Conservation (phyloP, 1,139 yeast species). For the Candida anutae region DNA sequence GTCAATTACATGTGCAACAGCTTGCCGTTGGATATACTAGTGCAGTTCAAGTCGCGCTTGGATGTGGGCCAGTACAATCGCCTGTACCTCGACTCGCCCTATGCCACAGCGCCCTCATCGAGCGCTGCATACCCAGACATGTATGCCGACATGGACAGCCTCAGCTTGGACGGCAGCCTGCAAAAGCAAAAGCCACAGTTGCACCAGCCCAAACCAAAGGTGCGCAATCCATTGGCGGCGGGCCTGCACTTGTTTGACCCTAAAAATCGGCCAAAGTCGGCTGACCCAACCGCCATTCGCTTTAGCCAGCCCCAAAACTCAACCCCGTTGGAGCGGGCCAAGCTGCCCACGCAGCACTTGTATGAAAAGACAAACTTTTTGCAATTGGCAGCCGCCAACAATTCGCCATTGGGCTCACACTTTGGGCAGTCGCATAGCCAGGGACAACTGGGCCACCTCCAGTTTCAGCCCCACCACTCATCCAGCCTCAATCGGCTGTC, state of each 20-base stretch:
- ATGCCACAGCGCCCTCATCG: constrained; percentile 1
- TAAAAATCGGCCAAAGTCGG: constrained; percentile 34
- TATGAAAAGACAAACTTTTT: constrained; percentile 38
- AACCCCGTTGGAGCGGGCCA: constrained; percentile 28
- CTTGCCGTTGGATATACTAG: constrained; percentile 42
- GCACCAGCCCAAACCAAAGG: constrained; percentile 36
- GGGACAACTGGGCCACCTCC: constrained; percentile 9
- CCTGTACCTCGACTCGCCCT: constrained; percentile 6
- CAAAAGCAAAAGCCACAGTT: constrained; percentile 9
- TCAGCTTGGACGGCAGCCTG: constrained; percentile 13
- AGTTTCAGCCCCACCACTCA: constrained; percentile 2
- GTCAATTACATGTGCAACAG: constrained; percentile 50
- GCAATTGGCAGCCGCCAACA: constrained; percentile 36
- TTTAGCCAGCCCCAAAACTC: constrained; percentile 13
- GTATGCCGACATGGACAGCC: constrained; percentile 22
- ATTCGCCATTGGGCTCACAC: constrained; percentile 18
- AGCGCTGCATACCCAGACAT: constrained; percentile 9
- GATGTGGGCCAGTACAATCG: constrained; percentile 13
- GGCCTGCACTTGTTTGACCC: constrained; percentile 22
- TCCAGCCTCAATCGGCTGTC: constrained; percentile 1
- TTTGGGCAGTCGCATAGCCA: constrained; percentile 3
- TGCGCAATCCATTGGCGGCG: constrained; percentile 10
- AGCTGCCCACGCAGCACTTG: constrained; percentile 39
- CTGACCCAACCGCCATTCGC: constrained; percentile 23
- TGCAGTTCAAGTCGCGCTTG: constrained; percentile 35